Base-by-base conservation (phyloP, 2,329 filamentous ascomycete genomes). In the Trichoderma afroharzianum region DNA sequence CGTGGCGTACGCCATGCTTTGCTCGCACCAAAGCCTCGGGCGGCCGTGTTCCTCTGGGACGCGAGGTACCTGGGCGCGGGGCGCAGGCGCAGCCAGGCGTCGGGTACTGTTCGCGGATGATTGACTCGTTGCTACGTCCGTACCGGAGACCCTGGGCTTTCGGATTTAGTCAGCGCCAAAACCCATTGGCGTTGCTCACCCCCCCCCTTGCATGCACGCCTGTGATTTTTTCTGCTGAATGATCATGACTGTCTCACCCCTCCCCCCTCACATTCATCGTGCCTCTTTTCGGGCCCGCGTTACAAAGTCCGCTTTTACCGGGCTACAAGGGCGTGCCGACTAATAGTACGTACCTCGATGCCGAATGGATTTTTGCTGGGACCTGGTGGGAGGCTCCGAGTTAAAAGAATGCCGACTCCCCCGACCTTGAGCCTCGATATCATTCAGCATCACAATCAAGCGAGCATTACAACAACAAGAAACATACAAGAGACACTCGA, bases 331-430 rank as follows among this genome's bases (percentile, higher is more conserved):
- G 59, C 63, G 43, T 43, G 59, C 62, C 63, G 39, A n/a, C n/a
- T n/a, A n/a, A n/a, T n/a, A 59, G 53, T 58, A 71, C 50, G 68
- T 71, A 70, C 61, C 53, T 66, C 55, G 69, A 33, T 59, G 59
- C 59, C 68, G 58, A 70, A 70, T 59, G 58, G 43, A 47, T 55
- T 62, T 58, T 55, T 8, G 18, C 66, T 59, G 53, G 66, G 66
- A 55, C 57, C 70, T 63, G 63, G 71, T 32, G 53, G 50, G 32
- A 68, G 59, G 50, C 55, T 66, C 74, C 66, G 63, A 74, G 75
- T 75, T 76, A 75, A 75, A 76, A 75, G 74, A 74, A 76, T 74
- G 61, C 72, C 66, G 74, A 72, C 43, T 63, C 73, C 75, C 75
- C 73, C 74, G 61, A 64, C 61, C 68, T 58, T 69, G 53, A 71